A percentile compares a stretch with the other conserved stretches of the same genome.
Conservation (phyloP, 176 grass and related monocot genomes). For the Phoenix roebelenii region DNA sequence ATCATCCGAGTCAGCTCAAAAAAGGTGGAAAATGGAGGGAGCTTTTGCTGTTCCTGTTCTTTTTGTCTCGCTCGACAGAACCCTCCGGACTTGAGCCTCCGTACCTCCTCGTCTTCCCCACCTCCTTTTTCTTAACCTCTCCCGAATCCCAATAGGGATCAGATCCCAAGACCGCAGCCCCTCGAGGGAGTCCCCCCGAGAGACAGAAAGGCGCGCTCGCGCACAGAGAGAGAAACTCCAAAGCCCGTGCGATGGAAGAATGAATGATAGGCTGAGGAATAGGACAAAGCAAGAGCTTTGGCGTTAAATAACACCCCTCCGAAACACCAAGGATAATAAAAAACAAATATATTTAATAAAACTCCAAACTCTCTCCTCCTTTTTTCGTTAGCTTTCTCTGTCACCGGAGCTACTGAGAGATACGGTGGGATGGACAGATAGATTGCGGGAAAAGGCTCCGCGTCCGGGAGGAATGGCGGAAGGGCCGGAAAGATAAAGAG, state of each 20-base stretch:
- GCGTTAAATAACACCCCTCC: slow-evolving; percentile 18
- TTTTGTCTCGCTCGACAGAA: slow-evolving; percentile 15
- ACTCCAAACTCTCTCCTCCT: not conserved
- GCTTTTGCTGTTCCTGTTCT: slow-evolving; percentile 15
- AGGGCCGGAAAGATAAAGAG: slow-evolving; percentile 42
- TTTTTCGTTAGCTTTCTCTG: slow-evolving; percentile 1
- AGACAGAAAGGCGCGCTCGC: no score
- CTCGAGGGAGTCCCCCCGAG: no score
- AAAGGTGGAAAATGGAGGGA: not conserved
- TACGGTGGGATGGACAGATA: slow-evolving; percentile 42
- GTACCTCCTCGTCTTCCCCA: not conserved
- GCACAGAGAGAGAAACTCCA: no score
- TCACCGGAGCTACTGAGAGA: slow-evolving; percentile 16
- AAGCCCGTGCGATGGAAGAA: no score
- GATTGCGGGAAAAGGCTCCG: slow-evolving; percentile 72
- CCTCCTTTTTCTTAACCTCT: not conserved
- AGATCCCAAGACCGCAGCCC: slow-evolving; percentile 2
- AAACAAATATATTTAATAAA: no score
- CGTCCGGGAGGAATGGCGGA: slow-evolving; percentile 11
- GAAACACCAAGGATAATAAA: no score
- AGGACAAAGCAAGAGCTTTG: slow-evolving; percentile 7
- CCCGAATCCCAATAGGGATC: not conserved
- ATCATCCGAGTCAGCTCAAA: not conserved
- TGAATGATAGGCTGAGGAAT: not conserved
- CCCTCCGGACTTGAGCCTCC: slow-evolving; percentile 24